Base-by-base conservation (phyloP, 2,329 filamentous ascomycete genomes). In the Beauveria caledonica region DNA sequence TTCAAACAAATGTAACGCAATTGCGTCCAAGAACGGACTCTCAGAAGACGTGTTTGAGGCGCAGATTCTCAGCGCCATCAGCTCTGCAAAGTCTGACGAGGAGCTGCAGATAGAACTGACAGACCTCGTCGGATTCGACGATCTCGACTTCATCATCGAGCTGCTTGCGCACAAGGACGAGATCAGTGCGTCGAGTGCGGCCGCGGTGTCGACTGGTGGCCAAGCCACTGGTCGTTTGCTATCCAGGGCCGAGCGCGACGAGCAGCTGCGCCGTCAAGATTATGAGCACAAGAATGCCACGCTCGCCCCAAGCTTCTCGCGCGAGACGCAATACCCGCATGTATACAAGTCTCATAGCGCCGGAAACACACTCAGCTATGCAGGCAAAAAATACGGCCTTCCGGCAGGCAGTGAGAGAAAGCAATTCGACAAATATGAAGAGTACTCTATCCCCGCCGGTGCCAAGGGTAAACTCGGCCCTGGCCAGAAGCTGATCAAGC, bases 61-160 rank as follows among this genome's bases (percentile, higher is more conserved):
- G 60, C 92, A 97, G 71, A 84, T 97, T 40, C 75, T 86, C 44
- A 88, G 89, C 5, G 80, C 93, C 3, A 73, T 99, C 40, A 81
- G 81, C 8, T 89, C 90, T 5, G 75, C 77, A n/a, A 76, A 72
- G 49, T 80, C 83, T 36, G 89, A 96, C 61, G 90, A 96, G 61
- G 91, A 96, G 72, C 77, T 97, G n/a, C 93, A 97, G 72, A 92
- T 92, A 69, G 86, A 87, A 45, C 80, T 99, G 40, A 91, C 90
- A 0, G 94, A 99, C 67, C 84, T 97, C 48, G 80, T 99, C 62
- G 94, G 95, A 0, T 97, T 93, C 68, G 92, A 94, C 67, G 91
- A 97, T 69, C 79, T 99, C 19, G 93, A 99, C 65, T 86, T 99
- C 67, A 88, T 97, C 58, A 92, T 92, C 63, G 90, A 97, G 64